These are phyloP conservation scores for Gnaphalium uliginosum DNA, from an alignment of 129 eudicot genomes.

Conservation along the genomic window DNA sequence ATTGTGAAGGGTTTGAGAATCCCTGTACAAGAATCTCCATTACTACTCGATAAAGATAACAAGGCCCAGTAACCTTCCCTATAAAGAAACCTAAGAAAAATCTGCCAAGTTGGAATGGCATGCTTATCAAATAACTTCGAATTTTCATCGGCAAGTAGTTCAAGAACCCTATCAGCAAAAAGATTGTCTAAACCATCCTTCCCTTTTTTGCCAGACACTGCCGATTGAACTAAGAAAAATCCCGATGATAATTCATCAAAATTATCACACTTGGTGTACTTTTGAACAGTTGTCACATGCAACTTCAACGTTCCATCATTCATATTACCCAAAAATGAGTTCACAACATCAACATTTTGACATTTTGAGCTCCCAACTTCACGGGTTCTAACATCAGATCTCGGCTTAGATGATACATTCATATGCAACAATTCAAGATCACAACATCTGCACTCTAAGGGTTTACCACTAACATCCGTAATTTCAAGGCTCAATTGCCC, in stretches of 20 bases:
- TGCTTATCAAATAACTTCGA: constrained; percentile 28
- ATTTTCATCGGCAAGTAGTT: constrained; percentile 47
- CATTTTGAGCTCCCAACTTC: constrained; percentile 34
- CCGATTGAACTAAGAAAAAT: constrained; percentile 46
- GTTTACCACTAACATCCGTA: constrained; percentile 68
- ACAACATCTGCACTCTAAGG: constrained; percentile 69
- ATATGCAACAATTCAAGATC: constrained; percentile 68
- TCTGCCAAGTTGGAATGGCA: constrained; percentile 68
- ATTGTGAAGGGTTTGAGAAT: constrained; percentile 71
- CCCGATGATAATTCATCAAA: constrained; percentile 27
- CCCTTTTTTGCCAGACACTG: constrained; percentile 41
- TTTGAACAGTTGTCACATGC: constrained; percentile 47
- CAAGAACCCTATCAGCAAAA: constrained; percentile 65
- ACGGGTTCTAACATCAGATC: constrained; percentile 17
- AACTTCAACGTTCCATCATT: constrained; percentile 42
- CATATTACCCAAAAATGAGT: constrained; percentile 30
- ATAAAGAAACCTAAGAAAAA: constrained; percentile 69
- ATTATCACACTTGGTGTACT: constrained; percentile 30
- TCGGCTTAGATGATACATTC: constrained; percentile 15
- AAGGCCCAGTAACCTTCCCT: constrained; percentile 63
- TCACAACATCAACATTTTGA: constrained; percentile 8
- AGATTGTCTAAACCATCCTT: constrained; percentile 35
- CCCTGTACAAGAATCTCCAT: constrained; percentile 55
- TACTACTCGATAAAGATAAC: constrained; percentile 49
- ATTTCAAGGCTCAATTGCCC: constrained; percentile 69